phyloP scores from a whole-genome alignment of 257 asterid genomes.

The Voacanga thouarsii region DNA sequence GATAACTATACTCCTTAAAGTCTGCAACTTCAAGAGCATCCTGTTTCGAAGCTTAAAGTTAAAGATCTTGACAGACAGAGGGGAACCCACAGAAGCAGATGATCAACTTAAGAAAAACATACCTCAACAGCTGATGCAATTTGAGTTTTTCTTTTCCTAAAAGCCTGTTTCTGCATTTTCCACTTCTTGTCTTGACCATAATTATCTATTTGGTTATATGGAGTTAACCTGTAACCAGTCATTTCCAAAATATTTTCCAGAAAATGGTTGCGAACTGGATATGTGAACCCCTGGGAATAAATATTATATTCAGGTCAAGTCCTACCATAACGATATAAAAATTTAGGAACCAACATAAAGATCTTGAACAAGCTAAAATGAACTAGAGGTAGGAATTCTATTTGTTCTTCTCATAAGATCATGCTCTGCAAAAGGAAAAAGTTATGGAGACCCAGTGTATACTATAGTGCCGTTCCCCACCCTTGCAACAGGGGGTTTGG shows the following conservation, averaged over 20 bases:
- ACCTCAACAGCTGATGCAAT: constrained; percentile 96
- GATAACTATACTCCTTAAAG: constrained; percentile 51
- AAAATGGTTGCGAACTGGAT: constrained; percentile 76
- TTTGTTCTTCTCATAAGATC: not conserved
- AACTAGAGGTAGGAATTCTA: not conserved
- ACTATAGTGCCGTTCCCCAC: not conserved
- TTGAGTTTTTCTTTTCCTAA: constrained; percentile 78
- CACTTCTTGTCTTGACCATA: constrained; percentile 93
- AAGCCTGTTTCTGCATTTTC: constrained; percentile 88
- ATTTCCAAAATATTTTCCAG: constrained; percentile 76
- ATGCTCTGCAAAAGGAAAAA: not conserved
- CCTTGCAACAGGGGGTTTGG: not conserved
- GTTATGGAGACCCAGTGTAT: not conserved
- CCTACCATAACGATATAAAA: not conserved
- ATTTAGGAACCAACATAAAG: constrained; percentile 1
- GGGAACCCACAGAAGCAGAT: constrained; percentile 9
- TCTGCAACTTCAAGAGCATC: constrained; percentile 72
- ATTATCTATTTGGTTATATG: constrained; percentile 84
- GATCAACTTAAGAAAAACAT: constrained; percentile 11
- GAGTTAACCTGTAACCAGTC: constrained; percentile 71
- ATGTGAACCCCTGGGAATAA: constrained; percentile 73
- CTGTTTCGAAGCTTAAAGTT: constrained; percentile 46
- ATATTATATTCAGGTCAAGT: not conserved
- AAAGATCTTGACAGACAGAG: constrained; percentile 1
- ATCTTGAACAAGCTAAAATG: not conserved